Base-by-base conservation (phyloP, 1,284 basidiomycete species). In the Somion occarium region DNA sequence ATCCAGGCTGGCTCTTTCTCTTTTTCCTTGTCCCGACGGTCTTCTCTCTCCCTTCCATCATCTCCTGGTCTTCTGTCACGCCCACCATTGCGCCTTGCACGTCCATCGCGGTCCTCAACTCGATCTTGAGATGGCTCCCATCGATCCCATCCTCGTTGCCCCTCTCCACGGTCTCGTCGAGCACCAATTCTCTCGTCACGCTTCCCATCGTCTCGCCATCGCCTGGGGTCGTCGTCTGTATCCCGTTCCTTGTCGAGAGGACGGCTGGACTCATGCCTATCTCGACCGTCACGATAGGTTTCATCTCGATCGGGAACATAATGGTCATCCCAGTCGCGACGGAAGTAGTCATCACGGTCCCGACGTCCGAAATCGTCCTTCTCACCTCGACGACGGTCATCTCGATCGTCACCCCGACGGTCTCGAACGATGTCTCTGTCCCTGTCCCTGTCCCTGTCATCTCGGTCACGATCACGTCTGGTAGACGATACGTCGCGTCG, bases 1-100 rank as follows among this genome's bases (percentile, higher is more conserved):
- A 93, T 92, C 91, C 91, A 93, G 15, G 91, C 91, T 19, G 91
- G 91, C 62, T 92, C 88, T 60, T 85, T 91, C 71, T 89, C 88
- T 63, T 78, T 82, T 60, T 84, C 82, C 56, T 76, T 69, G 45
- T 66, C 65, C 34, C 63, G 56, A 47, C 75, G 71, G 43, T 78
- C 76, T 51, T 80, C 82, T 53, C 73, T 73, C 38, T 80, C 79
- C 59, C 75, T 79, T 19, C 66, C 69, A 48, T 85, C 84, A 26
- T 85, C 83, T n/a, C 57, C 62, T 49, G 64, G 61, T 53, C 80
- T 78, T 54, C 76, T 75, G 44, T 89, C 87, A 43, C 82, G 81
- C 45, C 75, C 82, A 58, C 71, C 62, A 18, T 69, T 58, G 25
- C 80, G 82, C 62, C 85, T 86, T 38, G 72, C 68, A 44, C 81